phyloP scores from a whole-genome alignment of 1,139 yeast genomes.

The Tardiomyces depauwii region DNA sequence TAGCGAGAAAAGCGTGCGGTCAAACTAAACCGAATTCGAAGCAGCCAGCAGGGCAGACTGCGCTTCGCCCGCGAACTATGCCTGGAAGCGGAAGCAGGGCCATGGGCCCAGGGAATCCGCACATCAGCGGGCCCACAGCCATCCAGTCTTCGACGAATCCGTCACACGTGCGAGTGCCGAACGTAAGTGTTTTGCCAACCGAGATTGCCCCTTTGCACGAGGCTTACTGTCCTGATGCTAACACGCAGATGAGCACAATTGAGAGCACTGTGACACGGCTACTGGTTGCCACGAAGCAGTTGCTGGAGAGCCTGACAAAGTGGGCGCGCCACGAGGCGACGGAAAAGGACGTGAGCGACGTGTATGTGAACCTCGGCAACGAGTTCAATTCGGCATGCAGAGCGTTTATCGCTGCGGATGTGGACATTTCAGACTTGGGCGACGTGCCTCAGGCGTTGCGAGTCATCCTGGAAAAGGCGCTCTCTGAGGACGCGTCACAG shows the following conservation, averaged over 20 bases:
- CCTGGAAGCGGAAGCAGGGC: background rate
- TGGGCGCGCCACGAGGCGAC: constrained; percentile 81
- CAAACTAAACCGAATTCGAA: no score
- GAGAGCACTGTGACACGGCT: constrained; percentile 77
- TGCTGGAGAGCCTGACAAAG: constrained; percentile 72
- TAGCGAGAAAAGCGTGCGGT: no score
- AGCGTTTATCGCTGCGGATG: constrained; percentile 57
- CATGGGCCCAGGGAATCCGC: background rate
- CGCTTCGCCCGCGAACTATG: no score
- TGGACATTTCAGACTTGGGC: constrained; percentile 52
- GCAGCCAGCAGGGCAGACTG: no score
- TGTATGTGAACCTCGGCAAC: constrained; percentile 86
- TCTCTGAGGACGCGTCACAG: constrained; percentile 79
- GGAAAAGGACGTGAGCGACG: constrained; percentile 80
- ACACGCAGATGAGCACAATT: constrained; percentile 42
- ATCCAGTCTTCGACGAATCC: background rate
- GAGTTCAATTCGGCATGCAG: constrained; percentile 83
- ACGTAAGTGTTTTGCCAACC: no score
- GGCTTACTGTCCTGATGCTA: background rate
- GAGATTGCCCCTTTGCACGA: background rate
- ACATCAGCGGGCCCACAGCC: background rate
- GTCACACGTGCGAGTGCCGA: background rate
- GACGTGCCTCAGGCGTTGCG: constrained; percentile 70
- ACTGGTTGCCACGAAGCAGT: constrained; percentile 78
- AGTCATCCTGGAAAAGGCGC: constrained; percentile 71